These are phyloP conservation scores for Metschnikowia continentalis DNA, from an alignment of 805 yeast genomes.

Conservation along the genomic window DNA sequence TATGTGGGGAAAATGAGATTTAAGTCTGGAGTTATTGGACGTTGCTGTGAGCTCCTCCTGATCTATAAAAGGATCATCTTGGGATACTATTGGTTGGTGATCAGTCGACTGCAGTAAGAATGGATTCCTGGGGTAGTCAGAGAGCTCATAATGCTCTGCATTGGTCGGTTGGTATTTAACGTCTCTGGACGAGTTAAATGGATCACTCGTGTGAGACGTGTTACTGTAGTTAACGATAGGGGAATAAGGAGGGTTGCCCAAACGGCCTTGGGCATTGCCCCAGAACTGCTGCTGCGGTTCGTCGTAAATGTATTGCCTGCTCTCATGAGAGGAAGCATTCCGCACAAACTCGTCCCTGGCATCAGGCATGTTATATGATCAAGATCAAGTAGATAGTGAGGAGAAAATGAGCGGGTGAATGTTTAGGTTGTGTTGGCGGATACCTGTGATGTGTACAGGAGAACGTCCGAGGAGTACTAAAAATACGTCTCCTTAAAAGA, in stretches of 20 bases:
- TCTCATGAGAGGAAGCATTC: slow-evolving; percentile 6
- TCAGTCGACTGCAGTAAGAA: slow-evolving; percentile 1
- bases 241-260: slow-evolving; percentile 6
- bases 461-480: not conserved
- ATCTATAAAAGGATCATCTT: not conserved
- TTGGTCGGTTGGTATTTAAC: not conserved
- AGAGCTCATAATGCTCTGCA: slow-evolving; percentile 14
- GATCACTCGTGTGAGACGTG: not conserved
- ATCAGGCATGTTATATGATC: not conserved
- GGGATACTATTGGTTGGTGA: not conserved
- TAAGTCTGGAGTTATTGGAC: not conserved
- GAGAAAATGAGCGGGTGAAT: not conserved
- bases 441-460: slow-evolving; percentile 1
- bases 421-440: not conserved
- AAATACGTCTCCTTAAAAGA: not conserved
- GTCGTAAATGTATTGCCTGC: not conserved
- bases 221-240: slow-evolving; percentile 1
- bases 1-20: slow-evolving; percentile 1
- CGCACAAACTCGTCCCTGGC: slow-evolving; percentile 12
- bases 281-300: slow-evolving; percentile 1
- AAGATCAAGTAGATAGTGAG: not conserved
- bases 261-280: not conserved
- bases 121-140: slow-evolving; percentile 6
- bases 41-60: not conserved
- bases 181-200: not conserved